Conservation (phyloP, 2,329 filamentous ascomycete genomes). For the Scortechinia acanthostroma region DNA sequence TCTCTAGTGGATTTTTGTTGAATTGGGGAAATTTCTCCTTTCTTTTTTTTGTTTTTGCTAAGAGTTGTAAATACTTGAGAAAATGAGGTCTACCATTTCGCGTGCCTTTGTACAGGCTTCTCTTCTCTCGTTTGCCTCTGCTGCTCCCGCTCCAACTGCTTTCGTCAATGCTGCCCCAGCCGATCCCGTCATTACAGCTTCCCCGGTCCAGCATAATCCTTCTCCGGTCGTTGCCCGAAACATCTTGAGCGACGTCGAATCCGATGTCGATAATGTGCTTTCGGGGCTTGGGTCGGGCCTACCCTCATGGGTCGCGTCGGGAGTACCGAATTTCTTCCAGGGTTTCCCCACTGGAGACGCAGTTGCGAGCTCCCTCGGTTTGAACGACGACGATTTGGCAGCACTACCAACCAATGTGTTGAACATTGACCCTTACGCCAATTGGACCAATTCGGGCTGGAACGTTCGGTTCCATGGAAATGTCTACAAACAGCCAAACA, state of each 20-base stretch:
- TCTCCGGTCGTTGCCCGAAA: too few relatives aligned
- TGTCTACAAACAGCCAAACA: slow-evolving; percentile 73
- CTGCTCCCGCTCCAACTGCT: too few relatives aligned
- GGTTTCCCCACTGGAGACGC: slow-evolving; percentile 53
- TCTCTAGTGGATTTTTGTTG: too few relatives aligned
- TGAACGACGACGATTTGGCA: slow-evolving; percentile 47
- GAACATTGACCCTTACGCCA: slow-evolving; percentile 65
- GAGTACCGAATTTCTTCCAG: slow-evolving; percentile 62
- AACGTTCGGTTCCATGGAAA: slow-evolving; percentile 72
- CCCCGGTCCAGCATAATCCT: too few relatives aligned
- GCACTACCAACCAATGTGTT: slow-evolving; percentile 64
- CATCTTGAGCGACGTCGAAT: slow-evolving; percentile 34
- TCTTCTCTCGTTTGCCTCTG: too few relatives aligned
- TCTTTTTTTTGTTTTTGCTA: too few relatives aligned
- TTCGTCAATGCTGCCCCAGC: too few relatives aligned
- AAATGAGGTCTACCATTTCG: too few relatives aligned
- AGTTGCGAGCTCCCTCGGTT: slow-evolving; percentile 53
- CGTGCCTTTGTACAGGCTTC: too few relatives aligned
- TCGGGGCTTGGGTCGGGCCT: slow-evolving; percentile 42
- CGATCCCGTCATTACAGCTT: too few relatives aligned
- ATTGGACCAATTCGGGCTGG: slow-evolving; percentile 74
- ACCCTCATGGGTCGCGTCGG: slow-evolving; percentile 53
- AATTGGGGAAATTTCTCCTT: too few relatives aligned
- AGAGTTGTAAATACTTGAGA: too few relatives aligned
- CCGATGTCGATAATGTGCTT: slow-evolving; percentile 40